Base-by-base conservation (phyloP, 2,329 filamentous ascomycete genomes). In the Bretziella fagacearum region DNA sequence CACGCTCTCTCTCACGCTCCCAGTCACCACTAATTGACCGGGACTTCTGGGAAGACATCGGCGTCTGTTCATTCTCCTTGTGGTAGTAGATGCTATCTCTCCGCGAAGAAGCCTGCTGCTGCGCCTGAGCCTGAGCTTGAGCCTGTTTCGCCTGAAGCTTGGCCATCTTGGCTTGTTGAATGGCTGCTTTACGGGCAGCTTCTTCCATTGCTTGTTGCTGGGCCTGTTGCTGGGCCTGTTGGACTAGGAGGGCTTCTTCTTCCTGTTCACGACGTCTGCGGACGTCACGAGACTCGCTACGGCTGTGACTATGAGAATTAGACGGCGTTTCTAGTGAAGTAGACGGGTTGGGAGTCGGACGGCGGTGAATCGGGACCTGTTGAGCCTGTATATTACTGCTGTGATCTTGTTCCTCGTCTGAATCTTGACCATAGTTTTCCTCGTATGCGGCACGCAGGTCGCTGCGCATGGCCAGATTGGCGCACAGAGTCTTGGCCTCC, bases 401-500 rank as follows among this genome's bases (percentile, higher is more conserved):
- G 7, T 26, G 25, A 11, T 43, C 40, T 10, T 30, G 33, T 13
- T 51, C 49, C 11, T 51, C 49, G 25, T 45, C 49, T 6, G 49
- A 51, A 15, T 51, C 49, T 35, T 47, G 30, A 8, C 44, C 40
- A 13, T 47, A 47, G 18, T 51, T 43, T 10, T 51, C 49, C 11
- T 65, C 62, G 30, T 64, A 51, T 17, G 49, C 49, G 20, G 57
- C 59, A 4, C 68, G 60, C 15, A 71, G 53, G 51, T 71, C 68
- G 52, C 69, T 71, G 32, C 69, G 61, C 68, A 71, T 71, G 6
- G 69, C 68, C 13, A 71, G 58, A 48, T 61, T 63, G 35, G 68
- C 67, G 51, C 68, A 71, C 18, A 70, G 64, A 42, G 63, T 64
- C 45, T 64, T 63, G 23, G 68, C 68, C 51, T 71, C 68, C 35